Percentiles rank a stretch among this genome's conserved stretches.
phyloP scores from a whole-genome alignment of 768 basidiomycete genomes.

The Panaeolus papilionaceus region DNA sequence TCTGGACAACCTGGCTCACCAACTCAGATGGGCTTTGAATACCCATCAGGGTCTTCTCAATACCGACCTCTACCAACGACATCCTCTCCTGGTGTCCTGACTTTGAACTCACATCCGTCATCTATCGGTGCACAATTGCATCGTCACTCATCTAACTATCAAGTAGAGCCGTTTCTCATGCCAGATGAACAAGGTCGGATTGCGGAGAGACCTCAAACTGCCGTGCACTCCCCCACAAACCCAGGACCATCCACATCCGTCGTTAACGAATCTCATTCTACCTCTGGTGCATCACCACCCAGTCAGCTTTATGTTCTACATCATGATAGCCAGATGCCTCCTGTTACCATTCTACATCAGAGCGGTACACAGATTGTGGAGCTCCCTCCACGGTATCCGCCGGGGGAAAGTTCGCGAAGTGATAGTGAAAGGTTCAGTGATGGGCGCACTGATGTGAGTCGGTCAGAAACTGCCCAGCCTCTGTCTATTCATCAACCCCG shows the following conservation, averaged over 20 bases:
- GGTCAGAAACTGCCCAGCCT: slow-evolving; percentile 21
- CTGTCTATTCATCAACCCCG: slow-evolving; percentile 32
- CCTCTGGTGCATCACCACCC: slow-evolving; percentile 20
- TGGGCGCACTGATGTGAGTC: slow-evolving; percentile 25
- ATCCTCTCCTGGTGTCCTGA: slow-evolving; percentile 24
- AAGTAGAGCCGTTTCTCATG: slow-evolving; percentile 51
- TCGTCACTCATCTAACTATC: slow-evolving; percentile 32
- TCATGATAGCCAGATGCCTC: slow-evolving; percentile 62
- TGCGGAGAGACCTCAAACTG: background rate
- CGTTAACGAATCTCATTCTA: slow-evolving; percentile 16
- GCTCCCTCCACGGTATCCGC: slow-evolving; percentile 59
- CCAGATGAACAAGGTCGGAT: slow-evolving; percentile 42
- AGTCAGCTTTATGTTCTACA: slow-evolving; percentile 62
- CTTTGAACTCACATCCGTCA: slow-evolving; percentile 27
- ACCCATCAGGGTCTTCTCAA: slow-evolving; percentile 26
- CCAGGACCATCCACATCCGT: slow-evolving; percentile 21
- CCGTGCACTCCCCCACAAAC: background rate
- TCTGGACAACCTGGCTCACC: slow-evolving; percentile 30
- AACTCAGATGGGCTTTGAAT: slow-evolving; percentile 27
- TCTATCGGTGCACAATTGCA: slow-evolving; percentile 21
- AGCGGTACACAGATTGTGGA: slow-evolving; percentile 65
- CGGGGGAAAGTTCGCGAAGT: slow-evolving; percentile 24
- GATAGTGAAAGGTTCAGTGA: slow-evolving; percentile 29
- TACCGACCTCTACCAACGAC: slow-evolving; percentile 36
- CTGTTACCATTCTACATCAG: slow-evolving; percentile 62